Percentiles rank a stretch among this genome's conserved stretches.
phyloP scores from a whole-genome alignment of 352 stramenopile genomes.

The Globisporangium parvum region DNA sequence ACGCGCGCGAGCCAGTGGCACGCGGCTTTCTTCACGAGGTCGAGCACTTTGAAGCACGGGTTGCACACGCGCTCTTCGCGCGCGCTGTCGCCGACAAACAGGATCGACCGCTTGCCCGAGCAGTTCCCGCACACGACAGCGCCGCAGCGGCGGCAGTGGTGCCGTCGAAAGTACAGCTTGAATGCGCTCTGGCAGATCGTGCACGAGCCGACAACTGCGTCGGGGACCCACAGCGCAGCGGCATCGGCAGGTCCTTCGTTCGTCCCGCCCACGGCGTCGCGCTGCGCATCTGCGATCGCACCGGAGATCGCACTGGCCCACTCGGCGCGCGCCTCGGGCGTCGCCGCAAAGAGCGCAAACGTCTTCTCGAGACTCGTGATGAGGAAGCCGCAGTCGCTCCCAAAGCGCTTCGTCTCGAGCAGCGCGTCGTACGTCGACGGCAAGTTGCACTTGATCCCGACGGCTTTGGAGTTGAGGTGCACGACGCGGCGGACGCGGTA shows the following conservation, averaged over 20 bases:
- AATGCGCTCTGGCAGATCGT: slow-evolving; percentile 64
- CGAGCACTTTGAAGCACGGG: slow-evolving; percentile 59
- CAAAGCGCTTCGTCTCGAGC: slow-evolving; percentile 35
- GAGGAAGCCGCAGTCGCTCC: slow-evolving; percentile 61
- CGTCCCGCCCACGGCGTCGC: slow-evolving; percentile 16
- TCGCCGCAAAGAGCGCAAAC: slow-evolving; percentile 67
- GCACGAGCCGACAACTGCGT: slow-evolving; percentile 57
- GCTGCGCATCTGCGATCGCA: slow-evolving; percentile 53
- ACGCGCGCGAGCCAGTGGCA: slow-evolving; percentile 63
- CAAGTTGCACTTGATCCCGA: slow-evolving; percentile 54
- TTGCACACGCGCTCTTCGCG: slow-evolving; percentile 67
- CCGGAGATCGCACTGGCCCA: slow-evolving; percentile 55
- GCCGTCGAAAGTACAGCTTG: slow-evolving; percentile 69
- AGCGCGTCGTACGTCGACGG: slow-evolving; percentile 44
- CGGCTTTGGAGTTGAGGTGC: slow-evolving; percentile 65
- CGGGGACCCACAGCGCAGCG: slow-evolving; percentile 71
- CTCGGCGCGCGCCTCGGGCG: slow-evolving; percentile 30
- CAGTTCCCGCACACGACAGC: slow-evolving; percentile 75
- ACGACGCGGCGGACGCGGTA: slow-evolving; percentile 70
- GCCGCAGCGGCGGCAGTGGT: slow-evolving; percentile 79
- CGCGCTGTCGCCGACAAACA: slow-evolving; percentile 65
- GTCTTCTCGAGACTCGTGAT: slow-evolving; percentile 80
- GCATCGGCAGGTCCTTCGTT: slow-evolving; percentile 43
- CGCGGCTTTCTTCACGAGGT: slow-evolving; percentile 55
- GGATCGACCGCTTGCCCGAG: slow-evolving; percentile 51